Evolutionary conservation across 352 stramenopile genomes (phyloP).

Genomic region (Thraustotheca clavata): DNA sequence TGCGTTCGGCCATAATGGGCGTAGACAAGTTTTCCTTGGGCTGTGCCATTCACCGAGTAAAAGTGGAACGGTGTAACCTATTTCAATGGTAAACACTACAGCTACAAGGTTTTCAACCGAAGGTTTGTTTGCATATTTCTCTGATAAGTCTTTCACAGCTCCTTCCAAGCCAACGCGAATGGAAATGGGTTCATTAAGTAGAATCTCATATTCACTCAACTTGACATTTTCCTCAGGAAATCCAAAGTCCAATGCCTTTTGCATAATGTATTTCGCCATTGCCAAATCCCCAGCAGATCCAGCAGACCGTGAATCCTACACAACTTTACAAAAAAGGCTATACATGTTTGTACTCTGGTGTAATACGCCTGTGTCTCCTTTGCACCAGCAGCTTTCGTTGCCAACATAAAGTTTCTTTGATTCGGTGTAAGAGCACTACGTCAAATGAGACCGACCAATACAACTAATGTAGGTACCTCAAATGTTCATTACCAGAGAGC

Average conservation of each 20-base stretch:
- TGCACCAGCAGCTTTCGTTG: slow-evolving; percentile 50
- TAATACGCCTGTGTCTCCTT: slow-evolving; percentile 69
- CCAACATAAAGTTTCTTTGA: slow-evolving; percentile 69
- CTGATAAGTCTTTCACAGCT: slow-evolving; percentile 1
- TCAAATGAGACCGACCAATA: neutral
- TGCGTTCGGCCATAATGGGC: slow-evolving; percentile 58
- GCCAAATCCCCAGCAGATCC: slow-evolving; percentile 53
- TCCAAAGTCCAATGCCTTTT: slow-evolving; percentile 59
- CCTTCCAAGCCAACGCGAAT: slow-evolving; percentile 27
- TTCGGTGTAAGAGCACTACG: slow-evolving; percentile 55
- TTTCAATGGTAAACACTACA: neutral
- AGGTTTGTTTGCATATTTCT: slow-evolving; percentile 3
- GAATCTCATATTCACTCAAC: slow-evolving; percentile 74
- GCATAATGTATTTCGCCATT: slow-evolving; percentile 70
- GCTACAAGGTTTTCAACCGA: slow-evolving; percentile 8
- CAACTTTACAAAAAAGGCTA: neutral
- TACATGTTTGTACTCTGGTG: slow-evolving; percentile 32
- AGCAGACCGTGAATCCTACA: slow-evolving; percentile 44
- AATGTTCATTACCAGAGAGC: slow-evolving; percentile 57
- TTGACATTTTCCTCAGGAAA: slow-evolving; percentile 69
- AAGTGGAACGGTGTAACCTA: slow-evolving; percentile 53
- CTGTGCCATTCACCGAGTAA: slow-evolving; percentile 70
- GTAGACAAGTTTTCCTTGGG: slow-evolving; percentile 50
- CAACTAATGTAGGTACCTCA: slow-evolving; percentile 30
- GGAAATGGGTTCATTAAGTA: slow-evolving; percentile 59